Evolutionary conservation across 257 asterid genomes (phyloP).

Genomic region (Jacaranda copaia): DNA sequence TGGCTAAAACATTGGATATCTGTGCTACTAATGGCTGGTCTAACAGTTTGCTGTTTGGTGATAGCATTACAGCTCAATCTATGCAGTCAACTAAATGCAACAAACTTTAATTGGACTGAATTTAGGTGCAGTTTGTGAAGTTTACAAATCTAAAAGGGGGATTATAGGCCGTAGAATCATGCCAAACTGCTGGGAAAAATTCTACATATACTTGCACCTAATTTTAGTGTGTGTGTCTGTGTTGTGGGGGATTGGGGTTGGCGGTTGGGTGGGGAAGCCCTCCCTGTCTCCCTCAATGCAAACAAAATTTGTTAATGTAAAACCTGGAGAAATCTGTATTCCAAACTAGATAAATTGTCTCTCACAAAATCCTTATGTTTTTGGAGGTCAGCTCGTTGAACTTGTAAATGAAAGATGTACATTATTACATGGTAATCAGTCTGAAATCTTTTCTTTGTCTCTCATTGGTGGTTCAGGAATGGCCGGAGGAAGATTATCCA

Average conservation of each 20-base stretch:
- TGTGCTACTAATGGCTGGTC: no score
- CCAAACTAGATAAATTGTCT: neutral
- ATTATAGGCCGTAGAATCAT: conserved; percentile 13
- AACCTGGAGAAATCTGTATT: neutral
- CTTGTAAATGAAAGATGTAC: neutral
- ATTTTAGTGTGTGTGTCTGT: neutral
- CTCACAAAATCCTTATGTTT: neutral
- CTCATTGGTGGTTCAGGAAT: conserved; percentile 63
- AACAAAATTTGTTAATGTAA: neutral
- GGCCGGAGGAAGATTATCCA: conserved; percentile 98
- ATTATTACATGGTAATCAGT: neutral
- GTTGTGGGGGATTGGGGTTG: neutral
- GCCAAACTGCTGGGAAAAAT: conserved; percentile 1
- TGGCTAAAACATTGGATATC: no score
- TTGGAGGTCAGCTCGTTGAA: neutral
- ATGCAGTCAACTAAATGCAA: no score
- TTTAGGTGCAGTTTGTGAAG: no score
- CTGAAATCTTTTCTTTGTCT: conserved; percentile 1
- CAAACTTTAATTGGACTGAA: no score
- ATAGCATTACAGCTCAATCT: no score
- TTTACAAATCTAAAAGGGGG: no score
- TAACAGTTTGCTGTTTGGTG: no score
- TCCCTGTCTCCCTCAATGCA: neutral
- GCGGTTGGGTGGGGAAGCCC: neutral
- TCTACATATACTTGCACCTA: neutral